Evolutionary conservation across 345 rosid species (phyloP).

Genomic region (Draba incana): DNA sequence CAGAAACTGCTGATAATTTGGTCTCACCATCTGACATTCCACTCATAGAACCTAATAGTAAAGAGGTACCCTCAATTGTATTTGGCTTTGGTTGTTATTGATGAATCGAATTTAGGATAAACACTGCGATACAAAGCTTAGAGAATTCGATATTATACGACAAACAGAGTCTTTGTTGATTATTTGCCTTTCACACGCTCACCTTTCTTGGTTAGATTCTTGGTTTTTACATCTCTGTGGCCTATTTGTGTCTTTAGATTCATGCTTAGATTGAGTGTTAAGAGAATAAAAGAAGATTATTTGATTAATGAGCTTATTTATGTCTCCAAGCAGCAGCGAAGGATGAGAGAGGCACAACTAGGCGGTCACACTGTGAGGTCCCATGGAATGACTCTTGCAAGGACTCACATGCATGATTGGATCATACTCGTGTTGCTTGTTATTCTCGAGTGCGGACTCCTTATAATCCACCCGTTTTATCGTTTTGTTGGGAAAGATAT

Average conservation of each 20-base stretch:
- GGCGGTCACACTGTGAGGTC: slow-evolving; percentile 65
- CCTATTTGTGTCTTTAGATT: background rate
- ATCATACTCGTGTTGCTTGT: slow-evolving; percentile 64
- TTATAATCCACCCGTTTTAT: slow-evolving; percentile 70
- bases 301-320: background rate
- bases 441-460: slow-evolving; percentile 48
- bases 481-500: slow-evolving; percentile 89
- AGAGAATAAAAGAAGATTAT: background rate
- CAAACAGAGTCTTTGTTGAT: background rate
- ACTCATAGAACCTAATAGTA: slow-evolving; percentile 48
- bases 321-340: slow-evolving; percentile 43
- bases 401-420: slow-evolving; percentile 78
- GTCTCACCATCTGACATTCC: slow-evolving; percentile 51
- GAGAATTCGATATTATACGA: background rate
- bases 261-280: background rate
- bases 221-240: slow-evolving; percentile 8
- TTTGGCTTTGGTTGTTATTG: slow-evolving; percentile 16
- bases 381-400: slow-evolving; percentile 62
- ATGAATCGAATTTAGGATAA: slow-evolving; percentile 8
- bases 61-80: slow-evolving; percentile 48
- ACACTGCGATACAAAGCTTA: background rate
- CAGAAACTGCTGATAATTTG: slow-evolving; percentile 50
- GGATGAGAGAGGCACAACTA: slow-evolving; percentile 57
- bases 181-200: slow-evolving; percentile 13
- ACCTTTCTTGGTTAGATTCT: slow-evolving; percentile 20